These are phyloP conservation scores for Nicotiana benthamiana DNA, from an alignment of 257 asterid species.

Conservation along the genomic window DNA sequence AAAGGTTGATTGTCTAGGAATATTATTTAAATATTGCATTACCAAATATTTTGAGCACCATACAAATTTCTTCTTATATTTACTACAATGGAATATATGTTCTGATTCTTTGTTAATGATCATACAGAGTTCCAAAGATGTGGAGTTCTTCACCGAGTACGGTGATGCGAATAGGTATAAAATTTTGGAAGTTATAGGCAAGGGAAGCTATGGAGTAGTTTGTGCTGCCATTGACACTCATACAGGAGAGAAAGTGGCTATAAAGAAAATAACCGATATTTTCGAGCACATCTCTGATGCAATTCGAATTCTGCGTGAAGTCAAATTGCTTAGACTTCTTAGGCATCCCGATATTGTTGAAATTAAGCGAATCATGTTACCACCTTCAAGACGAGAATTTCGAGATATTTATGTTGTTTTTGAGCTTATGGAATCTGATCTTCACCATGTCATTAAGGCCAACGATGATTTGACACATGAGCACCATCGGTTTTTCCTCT, in stretches of 20 bases:
- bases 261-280: slow-evolving; percentile 78
- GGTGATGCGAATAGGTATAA: slow-evolving; percentile 85
- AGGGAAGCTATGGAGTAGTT: slow-evolving; percentile 95
- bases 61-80: neutral
- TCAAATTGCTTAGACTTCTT: slow-evolving; percentile 77
- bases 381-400: slow-evolving; percentile 82
- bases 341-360: slow-evolving; percentile 94
- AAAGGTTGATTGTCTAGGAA: neutral
- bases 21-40: neutral
- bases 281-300: slow-evolving; percentile 90
- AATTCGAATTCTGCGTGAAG: slow-evolving; percentile 74
- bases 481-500: slow-evolving; percentile 84
- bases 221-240: slow-evolving; percentile 88
- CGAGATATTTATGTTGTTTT: slow-evolving; percentile 82
- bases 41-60: neutral
- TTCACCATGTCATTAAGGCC: slow-evolving; percentile 93
- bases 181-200: slow-evolving; percentile 80
- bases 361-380: slow-evolving; percentile 81
- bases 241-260: slow-evolving; percentile 87
- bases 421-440: slow-evolving; percentile 97
- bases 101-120: slow-evolving; percentile 9
- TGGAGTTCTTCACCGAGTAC: slow-evolving; percentile 69
- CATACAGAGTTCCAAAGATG: slow-evolving; percentile 50
- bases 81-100: neutral
- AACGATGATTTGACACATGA: slow-evolving; percentile 87